A percentile compares a stretch with the other conserved stretches of the same genome.
These are phyloP conservation scores for Cystobasidium onofrii DNA, from an alignment of 768 basidiomycete species.

Conservation along the genomic window DNA sequence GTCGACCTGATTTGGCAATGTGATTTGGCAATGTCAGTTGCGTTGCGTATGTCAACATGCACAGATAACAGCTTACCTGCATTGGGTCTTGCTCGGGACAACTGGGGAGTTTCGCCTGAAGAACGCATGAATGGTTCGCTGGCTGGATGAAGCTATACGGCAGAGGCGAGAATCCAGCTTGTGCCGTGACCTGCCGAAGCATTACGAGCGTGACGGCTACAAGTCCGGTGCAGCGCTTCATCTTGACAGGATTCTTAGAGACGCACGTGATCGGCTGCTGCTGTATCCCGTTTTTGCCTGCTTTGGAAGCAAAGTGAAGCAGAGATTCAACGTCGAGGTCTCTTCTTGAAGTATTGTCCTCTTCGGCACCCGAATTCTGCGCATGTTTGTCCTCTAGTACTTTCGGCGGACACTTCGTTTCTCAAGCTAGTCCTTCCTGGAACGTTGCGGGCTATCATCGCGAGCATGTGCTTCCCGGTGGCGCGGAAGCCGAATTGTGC, in stretches of 20 bases:
- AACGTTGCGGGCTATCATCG: not conserved
- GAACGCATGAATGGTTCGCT: constrained; percentile 14
- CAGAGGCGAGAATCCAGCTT: constrained; percentile 4
- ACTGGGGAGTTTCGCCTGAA: not conserved
- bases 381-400: constrained; percentile 4
- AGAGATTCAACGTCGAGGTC: too few relatives aligned
- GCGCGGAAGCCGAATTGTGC: not conserved
- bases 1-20: not conserved
- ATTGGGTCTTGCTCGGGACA: constrained; percentile 6
- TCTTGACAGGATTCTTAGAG: not conserved
- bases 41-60: not conserved
- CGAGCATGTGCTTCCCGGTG: constrained; percentile 3
- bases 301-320: too few relatives aligned
- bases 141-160: constrained; percentile 9
- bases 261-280: not conserved
- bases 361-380: too few relatives aligned
- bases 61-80: not conserved
- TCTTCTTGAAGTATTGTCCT: too few relatives aligned
- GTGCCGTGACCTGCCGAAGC: not conserved
- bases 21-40: not conserved
- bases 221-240: not conserved
- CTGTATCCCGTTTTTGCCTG: not conserved
- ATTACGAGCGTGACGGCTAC: not conserved
- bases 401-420: not conserved
- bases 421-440: not conserved